Conservation (phyloP, 1,284 basidiomycete genomes). For the Sporisorium exsertum region DNA sequence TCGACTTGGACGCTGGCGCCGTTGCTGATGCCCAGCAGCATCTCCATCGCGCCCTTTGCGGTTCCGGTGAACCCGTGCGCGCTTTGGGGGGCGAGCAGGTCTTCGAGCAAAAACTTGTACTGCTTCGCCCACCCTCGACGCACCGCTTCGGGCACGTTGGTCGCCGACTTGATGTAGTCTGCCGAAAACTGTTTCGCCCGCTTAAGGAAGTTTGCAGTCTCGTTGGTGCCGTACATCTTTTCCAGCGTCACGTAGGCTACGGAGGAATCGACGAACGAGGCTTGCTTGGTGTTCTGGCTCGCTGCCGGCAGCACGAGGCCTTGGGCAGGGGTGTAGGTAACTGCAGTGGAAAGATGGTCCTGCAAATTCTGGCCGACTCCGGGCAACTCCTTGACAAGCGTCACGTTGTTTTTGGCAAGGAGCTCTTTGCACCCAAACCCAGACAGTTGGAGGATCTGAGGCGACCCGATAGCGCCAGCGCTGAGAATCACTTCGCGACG, state of each 20-base stretch:
- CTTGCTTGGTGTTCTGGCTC: slow-evolving; percentile 41
- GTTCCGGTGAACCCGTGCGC: slow-evolving; percentile 35
- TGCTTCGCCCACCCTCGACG: slow-evolving; percentile 49
- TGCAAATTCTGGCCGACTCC: slow-evolving; percentile 74
- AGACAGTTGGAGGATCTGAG: slow-evolving; percentile 73
- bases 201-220: slow-evolving; percentile 36
- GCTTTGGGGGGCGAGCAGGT: slow-evolving; percentile 27
- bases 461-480: slow-evolving; percentile 70
- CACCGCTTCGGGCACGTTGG: slow-evolving; percentile 42
- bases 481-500: slow-evolving; percentile 62
- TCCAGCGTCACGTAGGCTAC: slow-evolving; percentile 59
- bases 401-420: slow-evolving; percentile 70
- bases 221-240: slow-evolving; percentile 49
- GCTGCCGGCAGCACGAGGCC: slow-evolving; percentile 28
- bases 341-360: slow-evolving; percentile 70
- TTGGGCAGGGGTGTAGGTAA: slow-evolving; percentile 45
- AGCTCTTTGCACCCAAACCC: slow-evolving; percentile 72
- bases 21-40: slow-evolving; percentile 55
- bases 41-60: slow-evolving; percentile 55
- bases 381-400: slow-evolving; percentile 71
- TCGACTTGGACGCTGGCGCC: slow-evolving; percentile 48
- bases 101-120: slow-evolving; percentile 47
- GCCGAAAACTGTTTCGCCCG: slow-evolving; percentile 33
- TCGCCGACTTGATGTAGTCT: slow-evolving; percentile 46
- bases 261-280: slow-evolving; percentile 57